Percentiles rank a stretch among this genome's conserved stretches.
phyloP scores from a whole-genome alignment of 805 yeast species.

The Lipomyces kockii region DNA sequence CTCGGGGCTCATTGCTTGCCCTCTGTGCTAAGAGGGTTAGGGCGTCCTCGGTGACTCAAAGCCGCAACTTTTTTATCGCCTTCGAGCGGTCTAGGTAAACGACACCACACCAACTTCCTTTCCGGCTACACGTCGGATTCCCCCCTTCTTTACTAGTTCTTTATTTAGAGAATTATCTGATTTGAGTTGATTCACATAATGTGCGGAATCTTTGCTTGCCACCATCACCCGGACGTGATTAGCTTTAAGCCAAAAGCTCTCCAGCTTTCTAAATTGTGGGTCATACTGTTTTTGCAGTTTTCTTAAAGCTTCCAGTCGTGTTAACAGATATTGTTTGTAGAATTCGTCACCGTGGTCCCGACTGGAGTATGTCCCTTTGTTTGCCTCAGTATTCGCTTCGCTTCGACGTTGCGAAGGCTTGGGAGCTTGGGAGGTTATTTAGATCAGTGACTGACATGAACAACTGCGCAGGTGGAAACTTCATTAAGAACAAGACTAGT shows the following conservation, averaged over 20 bases:
- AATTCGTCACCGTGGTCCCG: constrained; percentile 99
- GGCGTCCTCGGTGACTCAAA: constrained; percentile 3
- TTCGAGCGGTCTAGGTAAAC: background rate
- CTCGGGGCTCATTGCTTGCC: too few relatives aligned
- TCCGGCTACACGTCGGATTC: background rate
- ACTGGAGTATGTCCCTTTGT: constrained; percentile 61
- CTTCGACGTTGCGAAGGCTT: background rate
- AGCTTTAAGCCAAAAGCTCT: constrained; percentile 85
- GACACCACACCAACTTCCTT: background rate
- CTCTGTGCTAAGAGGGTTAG: background rate
- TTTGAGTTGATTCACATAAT: constrained; percentile 47
- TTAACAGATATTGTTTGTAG: constrained; percentile 45
- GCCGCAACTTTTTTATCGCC: constrained; percentile 7
- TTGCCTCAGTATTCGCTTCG: background rate
- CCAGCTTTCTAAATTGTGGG: constrained; percentile 69
- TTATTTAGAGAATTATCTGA: background rate
- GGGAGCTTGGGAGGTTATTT: background rate
- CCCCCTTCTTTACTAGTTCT: background rate
- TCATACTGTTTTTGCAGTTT: background rate
- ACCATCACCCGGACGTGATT: constrained; percentile 76
- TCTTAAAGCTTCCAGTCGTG: too few relatives aligned
- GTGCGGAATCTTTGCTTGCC: constrained; percentile 99
- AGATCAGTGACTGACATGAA: background rate
- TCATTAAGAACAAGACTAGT: constrained; percentile 71
- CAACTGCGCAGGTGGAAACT: constrained; percentile 61